Base-by-base conservation (phyloP, 768 basidiomycete species). In the Melanogaster broomeanus region DNA sequence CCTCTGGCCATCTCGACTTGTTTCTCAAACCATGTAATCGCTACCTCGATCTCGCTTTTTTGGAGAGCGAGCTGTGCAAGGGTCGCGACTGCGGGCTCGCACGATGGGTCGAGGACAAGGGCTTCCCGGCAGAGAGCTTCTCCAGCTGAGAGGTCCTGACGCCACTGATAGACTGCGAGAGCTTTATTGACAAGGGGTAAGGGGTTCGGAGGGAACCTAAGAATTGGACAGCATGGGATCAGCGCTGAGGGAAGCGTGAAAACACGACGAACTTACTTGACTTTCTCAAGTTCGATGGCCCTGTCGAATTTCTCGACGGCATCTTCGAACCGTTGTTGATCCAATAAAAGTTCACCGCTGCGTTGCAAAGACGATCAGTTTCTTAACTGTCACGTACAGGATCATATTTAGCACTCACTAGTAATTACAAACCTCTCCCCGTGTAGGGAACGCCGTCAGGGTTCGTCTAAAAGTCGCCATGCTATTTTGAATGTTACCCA, bases 161-260 rank as follows among this genome's bases (percentile, higher is more conserved):
- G 90, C 90, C 89, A 93, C 73, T 98, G 97, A 80, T 87, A 98
- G 42, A 98, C 64, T 0, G 93, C 89, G 19, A 98, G 86, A n/a
- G 95, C 94, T 67, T 96, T 97, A 84, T 99, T 99, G 48, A 98
- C 94, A 39, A 96, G 75, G 0, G 96, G 90, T 3, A 98, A 79
- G 21, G 97, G 96, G 67, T 98, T 99, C 46, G 74, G 73, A 22
- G 77, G 87, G 63, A 63, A 82, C 62, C 52, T 74, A 55, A 59
- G 64, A 4, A 27, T n/a, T 22, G 4, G 8, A 33, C 18, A 5
- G 11, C 30, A 46, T 42, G 22, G 56, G 45, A 22, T 52, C 28
- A 60, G 45, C 38, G 4, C 34, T 18, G 30, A 46, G 18, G 9
- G 6, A 38, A 9, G 9, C 2, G 6, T n/a, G 11, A 10, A 41